phyloP scores from a whole-genome alignment of 2,329 filamentous ascomycete species.

The Fusarium buharicum region DNA sequence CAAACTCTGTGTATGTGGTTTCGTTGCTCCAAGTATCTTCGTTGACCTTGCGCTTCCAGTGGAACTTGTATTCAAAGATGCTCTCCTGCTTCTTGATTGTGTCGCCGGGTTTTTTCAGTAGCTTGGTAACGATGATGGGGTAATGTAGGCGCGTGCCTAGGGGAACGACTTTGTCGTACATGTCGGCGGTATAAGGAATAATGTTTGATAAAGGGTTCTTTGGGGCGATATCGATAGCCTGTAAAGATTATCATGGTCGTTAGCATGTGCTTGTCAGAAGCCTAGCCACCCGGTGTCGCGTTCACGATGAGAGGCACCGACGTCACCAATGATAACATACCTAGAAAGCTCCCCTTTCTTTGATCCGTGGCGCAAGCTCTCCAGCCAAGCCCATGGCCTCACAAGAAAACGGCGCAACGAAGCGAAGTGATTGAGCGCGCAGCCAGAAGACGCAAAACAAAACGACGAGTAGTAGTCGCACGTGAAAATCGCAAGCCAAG shows the following conservation, averaged over 20 bases:
- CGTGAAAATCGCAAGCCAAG: constrained; percentile 25
- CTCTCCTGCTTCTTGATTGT: constrained; percentile 78
- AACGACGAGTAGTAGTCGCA: constrained; percentile 1
- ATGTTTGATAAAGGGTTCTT: constrained; percentile 10
- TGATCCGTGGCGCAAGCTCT: constrained; percentile 46
- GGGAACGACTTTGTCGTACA: constrained; percentile 58
- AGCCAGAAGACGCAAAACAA: constrained; percentile 1
- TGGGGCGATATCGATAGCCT: constrained; percentile 18
- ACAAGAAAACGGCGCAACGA: constrained; percentile 23
- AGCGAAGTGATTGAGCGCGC: constrained; percentile 30
- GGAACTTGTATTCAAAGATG: constrained; percentile 88
- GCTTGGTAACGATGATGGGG: constrained; percentile 89
- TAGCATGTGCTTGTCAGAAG: constrained; percentile 17
- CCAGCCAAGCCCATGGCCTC: constrained; percentile 52
- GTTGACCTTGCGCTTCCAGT: constrained; percentile 79
- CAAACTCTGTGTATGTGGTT: constrained; percentile 79
- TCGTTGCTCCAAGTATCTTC: constrained; percentile 70
- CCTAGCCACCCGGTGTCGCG: constrained; percentile 3
- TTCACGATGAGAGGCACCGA: constrained; percentile 11
- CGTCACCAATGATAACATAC: constrained; percentile 33
- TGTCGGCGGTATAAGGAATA: constrained; percentile 31
- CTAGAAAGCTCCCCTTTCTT: constrained; percentile 47
- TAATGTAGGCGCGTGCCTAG: constrained; percentile 79
- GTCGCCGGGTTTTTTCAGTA: constrained; percentile 81
- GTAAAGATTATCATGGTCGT: constrained; percentile 7